These are phyloP conservation scores for Penicillium coprophilum DNA, from an alignment of 495 filamentous ascomycete genomes.

Conservation along the genomic window DNA sequence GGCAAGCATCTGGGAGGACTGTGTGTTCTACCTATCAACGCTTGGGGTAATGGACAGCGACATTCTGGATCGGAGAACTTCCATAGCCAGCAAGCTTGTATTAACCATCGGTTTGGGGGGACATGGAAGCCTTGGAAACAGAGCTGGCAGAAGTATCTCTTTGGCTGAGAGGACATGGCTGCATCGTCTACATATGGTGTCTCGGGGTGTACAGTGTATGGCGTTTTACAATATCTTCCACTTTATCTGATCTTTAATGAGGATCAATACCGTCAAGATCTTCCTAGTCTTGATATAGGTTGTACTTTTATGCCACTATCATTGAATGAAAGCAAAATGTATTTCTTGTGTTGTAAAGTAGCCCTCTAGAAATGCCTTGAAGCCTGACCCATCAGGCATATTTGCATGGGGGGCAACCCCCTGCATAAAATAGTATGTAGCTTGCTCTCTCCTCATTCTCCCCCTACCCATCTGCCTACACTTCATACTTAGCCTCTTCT, in stretches of 20 bases:
- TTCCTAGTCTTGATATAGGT: background rate
- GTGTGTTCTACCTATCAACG: conserved; percentile 43
- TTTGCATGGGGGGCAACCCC: background rate
- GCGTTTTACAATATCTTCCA: background rate
- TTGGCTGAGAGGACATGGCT: conserved; percentile 21
- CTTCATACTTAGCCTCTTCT: too few species aligned
- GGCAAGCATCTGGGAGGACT: conserved; percentile 36
- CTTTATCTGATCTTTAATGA: background rate
- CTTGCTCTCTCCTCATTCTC: background rate
- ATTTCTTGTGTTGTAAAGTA: background rate
- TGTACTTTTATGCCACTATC: background rate
- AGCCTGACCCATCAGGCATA: background rate
- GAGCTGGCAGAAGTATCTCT: conserved; percentile 36
- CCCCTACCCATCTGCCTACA: background rate
- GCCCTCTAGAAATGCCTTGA: background rate
- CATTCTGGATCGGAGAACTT: conserved; percentile 41
- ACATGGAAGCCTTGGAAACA: conserved; percentile 48
- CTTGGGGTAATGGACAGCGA: conserved; percentile 47
- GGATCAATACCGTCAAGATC: background rate
- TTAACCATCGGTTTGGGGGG: conserved; percentile 43
- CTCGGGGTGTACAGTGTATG: background rate
- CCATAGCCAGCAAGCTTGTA: conserved; percentile 34
- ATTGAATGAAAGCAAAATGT: background rate
- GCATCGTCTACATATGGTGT: background rate
- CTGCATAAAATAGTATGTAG: background rate